Evolutionary conservation across 2,329 filamentous ascomycete species (phyloP), one percentile per base, ranked within the genome.

Genomic region (Paraphaeosphaeria minitans): DNA sequence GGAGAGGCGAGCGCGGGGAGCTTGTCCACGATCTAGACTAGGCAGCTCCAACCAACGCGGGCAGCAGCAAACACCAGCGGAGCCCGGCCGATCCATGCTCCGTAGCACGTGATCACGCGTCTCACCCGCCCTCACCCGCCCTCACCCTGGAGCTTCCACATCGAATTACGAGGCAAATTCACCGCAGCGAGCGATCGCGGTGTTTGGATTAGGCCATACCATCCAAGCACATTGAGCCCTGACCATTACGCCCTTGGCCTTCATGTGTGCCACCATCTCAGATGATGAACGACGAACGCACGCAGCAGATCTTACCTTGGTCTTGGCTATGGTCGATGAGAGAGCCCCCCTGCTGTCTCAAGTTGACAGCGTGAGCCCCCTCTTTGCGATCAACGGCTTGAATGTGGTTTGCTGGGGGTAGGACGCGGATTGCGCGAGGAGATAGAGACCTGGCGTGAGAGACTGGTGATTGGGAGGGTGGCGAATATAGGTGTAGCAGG

Each of bases 291-390:
- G 29, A 31, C 43, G 24, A 5, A 39, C 10, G 12, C 47, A 31
- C 13, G 10, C 13, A 41, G 53, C 24, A 50, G 58, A 61, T 57
- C 58, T 48, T 41, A 45, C 43, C 58, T 50, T 56, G 27, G n/a
- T 53, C 46, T 47, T 39, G 55, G 58, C 6, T 53, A 55, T 56
- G 51, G 10, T 22, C 24, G 24, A 4, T 6, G 3, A 27, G 24
- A 27, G n/a, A n/a, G n/a, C n/a, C n/a, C n/a, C n/a, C n/a, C n/a
- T n/a, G n/a, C n/a, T 13, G 58, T 60, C 37, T 46, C 51, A 43
- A 13, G 14, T 55, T 51, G 31, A 60, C 51, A 39, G 7, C 6
- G n/a, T n/a, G 37, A 13, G 16, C 13, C n/a, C 16, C 16, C n/a
- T 39, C 37, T 0, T 39, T 8, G 16, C 16, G 7, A 2, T 31